These are phyloP conservation scores for Dactylellina sp. DNA, from an alignment of 2,329 filamentous ascomycete genomes.

Conservation along the genomic window DNA sequence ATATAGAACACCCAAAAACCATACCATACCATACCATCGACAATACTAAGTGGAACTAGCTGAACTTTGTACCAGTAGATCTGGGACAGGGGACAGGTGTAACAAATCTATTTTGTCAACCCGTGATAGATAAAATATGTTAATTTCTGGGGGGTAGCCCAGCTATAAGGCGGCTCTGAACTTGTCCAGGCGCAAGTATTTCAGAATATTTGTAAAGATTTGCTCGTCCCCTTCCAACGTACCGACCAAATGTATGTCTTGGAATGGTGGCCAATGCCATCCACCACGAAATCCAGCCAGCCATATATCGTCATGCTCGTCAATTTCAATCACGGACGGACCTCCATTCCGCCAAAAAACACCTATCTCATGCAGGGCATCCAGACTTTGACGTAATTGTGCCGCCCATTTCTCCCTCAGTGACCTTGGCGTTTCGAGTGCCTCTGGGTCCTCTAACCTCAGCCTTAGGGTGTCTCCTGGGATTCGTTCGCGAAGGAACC, in stretches of 20 bases:
- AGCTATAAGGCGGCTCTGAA: too few relatives aligned
- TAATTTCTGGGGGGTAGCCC: too few relatives aligned
- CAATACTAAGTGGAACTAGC: too few relatives aligned
- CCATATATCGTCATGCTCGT: slow-evolving; percentile 63
- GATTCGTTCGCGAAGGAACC: slow-evolving; percentile 10
- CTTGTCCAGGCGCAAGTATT: too few relatives aligned
- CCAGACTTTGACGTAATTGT: slow-evolving; percentile 61
- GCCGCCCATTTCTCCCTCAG: slow-evolving; percentile 56
- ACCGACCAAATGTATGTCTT: slow-evolving; percentile 62
- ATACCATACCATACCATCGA: too few relatives aligned
- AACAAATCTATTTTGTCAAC: too few relatives aligned
- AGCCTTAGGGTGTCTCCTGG: neutral
- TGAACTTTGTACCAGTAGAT: too few relatives aligned
- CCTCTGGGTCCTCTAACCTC: neutral
- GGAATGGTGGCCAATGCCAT: slow-evolving; percentile 64
- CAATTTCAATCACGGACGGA: slow-evolving; percentile 63
- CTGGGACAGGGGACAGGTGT: too few relatives aligned
- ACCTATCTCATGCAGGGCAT: slow-evolving; percentile 60
- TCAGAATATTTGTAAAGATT: slow-evolving; percentile 59
- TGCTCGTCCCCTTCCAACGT: slow-evolving; percentile 63
- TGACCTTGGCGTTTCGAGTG: neutral
- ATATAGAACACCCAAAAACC: too few relatives aligned
- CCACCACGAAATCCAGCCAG: slow-evolving; percentile 65
- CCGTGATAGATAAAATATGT: too few relatives aligned
- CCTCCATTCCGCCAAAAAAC: slow-evolving; percentile 62